Evolutionary conservation across 139 green algal species (phyloP), one percentile per base, ranked within the genome.

Genomic region (Chlorella sp.): DNA sequence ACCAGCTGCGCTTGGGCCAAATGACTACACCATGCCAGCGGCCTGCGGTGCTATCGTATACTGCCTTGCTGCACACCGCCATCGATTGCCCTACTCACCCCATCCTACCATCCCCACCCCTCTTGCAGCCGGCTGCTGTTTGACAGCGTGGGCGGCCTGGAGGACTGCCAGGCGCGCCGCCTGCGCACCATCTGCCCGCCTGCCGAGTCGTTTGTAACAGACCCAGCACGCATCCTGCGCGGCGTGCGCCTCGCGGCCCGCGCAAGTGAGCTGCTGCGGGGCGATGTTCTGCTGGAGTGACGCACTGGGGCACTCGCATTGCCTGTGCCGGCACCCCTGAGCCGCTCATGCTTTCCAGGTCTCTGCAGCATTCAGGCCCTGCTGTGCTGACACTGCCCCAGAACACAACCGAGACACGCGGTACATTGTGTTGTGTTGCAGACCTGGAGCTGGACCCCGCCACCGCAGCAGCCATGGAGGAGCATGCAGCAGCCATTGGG

Each of bases 71-170:
- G 25, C n/a, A n/a, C n/a, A n/a, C n/a, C n/a, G n/a, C n/a, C n/a
- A n/a, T n/a, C n/a, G n/a, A n/a, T n/a, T n/a, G n/a, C n/a, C n/a
- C n/a, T n/a, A n/a, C n/a, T n/a, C n/a, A n/a, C n/a, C n/a, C n/a
- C n/a, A n/a, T n/a, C n/a, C n/a, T n/a, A n/a, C n/a, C 2, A 17
- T 18, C 20, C 74, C 60, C 38, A 23, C 78, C 62, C 16, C 3
- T 32, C 44, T n/a, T 44, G 67, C 80, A 84, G 75, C 15, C 80
- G 85, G 5, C 15, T 93, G 41, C 51, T 97, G 56, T 95, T 89
- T 47, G 94, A 97, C 80, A 94, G 91, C 60, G 81, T 89, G 26
- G 90, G 84, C 11, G 94, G 92, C 2, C 41, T 94, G 21, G 17
- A 87, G 0, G 93, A 96, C 85, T 85, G 89, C 30, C 30, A 73